Percentiles rank a stretch among this genome's conserved stretches.
Conservation (phyloP, 2,329 filamentous ascomycete genomes). For the Juglanconis juglandina region DNA sequence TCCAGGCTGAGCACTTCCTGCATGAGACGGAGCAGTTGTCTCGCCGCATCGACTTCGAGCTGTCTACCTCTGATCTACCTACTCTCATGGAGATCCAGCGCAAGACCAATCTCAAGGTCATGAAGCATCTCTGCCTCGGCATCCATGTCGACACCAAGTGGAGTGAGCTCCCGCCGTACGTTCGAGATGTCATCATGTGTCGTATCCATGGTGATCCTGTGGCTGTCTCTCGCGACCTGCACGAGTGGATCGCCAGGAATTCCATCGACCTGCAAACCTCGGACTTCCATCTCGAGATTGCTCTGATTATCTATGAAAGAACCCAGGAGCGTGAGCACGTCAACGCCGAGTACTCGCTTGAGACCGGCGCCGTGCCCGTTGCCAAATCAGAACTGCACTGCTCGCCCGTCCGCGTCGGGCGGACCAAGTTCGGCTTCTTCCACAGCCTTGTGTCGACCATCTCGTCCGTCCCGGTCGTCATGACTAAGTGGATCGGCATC, state of each 20-base stretch:
- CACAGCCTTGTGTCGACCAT: conserved; percentile 19
- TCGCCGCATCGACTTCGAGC: conserved; percentile 31
- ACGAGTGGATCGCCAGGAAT: conserved; percentile 23
- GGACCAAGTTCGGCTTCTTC: conserved; percentile 12
- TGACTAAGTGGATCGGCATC: conserved; percentile 33
- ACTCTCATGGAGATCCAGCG: conserved; percentile 25
- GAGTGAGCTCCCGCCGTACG: conserved; percentile 27
- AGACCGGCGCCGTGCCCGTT: conserved; percentile 15
- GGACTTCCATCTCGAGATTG: conserved; percentile 28
- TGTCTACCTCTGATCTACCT: conserved; percentile 26
- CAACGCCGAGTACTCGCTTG: conserved; percentile 19
- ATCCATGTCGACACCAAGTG: conserved; percentile 31
- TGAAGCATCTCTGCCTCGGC: conserved; percentile 32
- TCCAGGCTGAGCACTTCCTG: conserved; percentile 32
- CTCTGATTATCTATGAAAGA: conserved; percentile 21
- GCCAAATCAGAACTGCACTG: conserved; percentile 19
- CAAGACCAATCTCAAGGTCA: conserved; percentile 29
- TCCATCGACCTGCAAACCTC: conserved; percentile 25
- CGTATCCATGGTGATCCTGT: conserved; percentile 28
- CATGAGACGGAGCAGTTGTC: conserved; percentile 25
- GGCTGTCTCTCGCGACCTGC: conserved; percentile 22
- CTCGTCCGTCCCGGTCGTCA: conserved; percentile 22
- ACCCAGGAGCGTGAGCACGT: conserved; percentile 19
- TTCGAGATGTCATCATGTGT: conserved; percentile 28
- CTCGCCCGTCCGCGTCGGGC: conserved; percentile 17